These are phyloP conservation scores for Huntiella savannae DNA, from an alignment of 2,329 filamentous ascomycete species.

Conservation along the genomic window DNA sequence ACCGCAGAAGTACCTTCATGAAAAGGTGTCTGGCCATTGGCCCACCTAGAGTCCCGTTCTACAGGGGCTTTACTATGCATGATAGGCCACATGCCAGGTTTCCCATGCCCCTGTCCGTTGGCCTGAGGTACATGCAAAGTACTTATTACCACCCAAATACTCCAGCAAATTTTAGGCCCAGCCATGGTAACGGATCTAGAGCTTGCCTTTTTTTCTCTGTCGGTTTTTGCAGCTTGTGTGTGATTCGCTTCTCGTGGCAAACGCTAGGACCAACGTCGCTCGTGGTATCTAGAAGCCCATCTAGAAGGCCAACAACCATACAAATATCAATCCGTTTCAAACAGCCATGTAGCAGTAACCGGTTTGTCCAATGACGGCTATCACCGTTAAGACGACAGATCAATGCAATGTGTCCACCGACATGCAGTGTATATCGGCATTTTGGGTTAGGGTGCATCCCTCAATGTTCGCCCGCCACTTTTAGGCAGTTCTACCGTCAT, in stretches of 20 bases:
- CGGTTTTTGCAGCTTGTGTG: background rate
- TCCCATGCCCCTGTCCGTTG: constrained; percentile 3
- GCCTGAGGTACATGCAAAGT: constrained; percentile 11
- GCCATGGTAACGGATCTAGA: background rate
- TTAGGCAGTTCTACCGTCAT: too few species aligned
- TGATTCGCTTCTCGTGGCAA: background rate
- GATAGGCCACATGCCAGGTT: background rate
- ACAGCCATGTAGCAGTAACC: too few species aligned
- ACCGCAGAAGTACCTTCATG: constrained; percentile 8
- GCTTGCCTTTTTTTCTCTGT: constrained; percentile 1
- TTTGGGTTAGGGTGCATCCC: too few species aligned
- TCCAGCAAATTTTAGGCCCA: background rate
- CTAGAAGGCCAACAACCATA: too few species aligned
- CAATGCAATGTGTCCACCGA: background rate
- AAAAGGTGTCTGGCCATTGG: background rate
- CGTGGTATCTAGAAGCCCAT: background rate
- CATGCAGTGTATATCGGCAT: too few species aligned
- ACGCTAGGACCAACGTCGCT: background rate
- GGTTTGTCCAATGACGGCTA: too few species aligned
- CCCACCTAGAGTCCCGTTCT: constrained; percentile 1
- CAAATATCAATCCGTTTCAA: too few species aligned
- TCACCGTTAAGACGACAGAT: too few species aligned
- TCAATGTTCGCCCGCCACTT: too few species aligned
- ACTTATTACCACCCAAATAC: background rate
- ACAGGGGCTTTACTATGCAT: background rate